A percentile compares a stretch with the other conserved stretches of the same genome.
Evolutionary conservation across 2,329 filamentous ascomycete genomes (phyloP).

Genomic region (Apiospora phragmitis): DNA sequence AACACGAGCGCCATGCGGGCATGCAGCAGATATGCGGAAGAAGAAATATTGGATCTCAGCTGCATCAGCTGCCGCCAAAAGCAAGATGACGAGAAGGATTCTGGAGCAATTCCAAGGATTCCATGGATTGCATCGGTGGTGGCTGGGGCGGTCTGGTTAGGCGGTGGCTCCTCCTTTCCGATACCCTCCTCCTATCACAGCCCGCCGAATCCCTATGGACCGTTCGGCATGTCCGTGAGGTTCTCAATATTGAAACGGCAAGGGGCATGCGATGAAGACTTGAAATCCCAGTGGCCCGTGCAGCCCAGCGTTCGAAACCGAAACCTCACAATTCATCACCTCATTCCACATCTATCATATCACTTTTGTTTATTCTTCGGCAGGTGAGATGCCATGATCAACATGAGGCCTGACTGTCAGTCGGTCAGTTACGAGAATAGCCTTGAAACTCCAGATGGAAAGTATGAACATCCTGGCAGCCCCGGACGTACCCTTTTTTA

Average conservation of each 20-base stretch:
- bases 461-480: background rate
- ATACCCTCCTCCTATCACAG: background rate
- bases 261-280: background rate
- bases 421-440: background rate
- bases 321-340: background rate
- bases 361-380: background rate
- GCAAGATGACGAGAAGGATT: constrained; percentile 1
- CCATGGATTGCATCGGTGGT: background rate
- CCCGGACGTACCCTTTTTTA: background rate
- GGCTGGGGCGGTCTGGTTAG: background rate
- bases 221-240: constrained; percentile 7
- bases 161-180: background rate
- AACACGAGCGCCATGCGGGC: background rate
- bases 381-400: background rate
- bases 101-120: constrained; percentile 1
- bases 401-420: background rate
- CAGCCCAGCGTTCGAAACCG: background rate
- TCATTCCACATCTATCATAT: background rate
- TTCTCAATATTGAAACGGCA: background rate
- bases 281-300: background rate
- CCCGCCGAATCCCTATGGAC: background rate
- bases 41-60: background rate
- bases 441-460: background rate
- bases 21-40: constrained; percentile 6
- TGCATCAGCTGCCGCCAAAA: constrained; percentile 1